Evolutionary conservation across 306 rosid genomes (phyloP).

Genomic region (Ziziphus jujuba): DNA sequence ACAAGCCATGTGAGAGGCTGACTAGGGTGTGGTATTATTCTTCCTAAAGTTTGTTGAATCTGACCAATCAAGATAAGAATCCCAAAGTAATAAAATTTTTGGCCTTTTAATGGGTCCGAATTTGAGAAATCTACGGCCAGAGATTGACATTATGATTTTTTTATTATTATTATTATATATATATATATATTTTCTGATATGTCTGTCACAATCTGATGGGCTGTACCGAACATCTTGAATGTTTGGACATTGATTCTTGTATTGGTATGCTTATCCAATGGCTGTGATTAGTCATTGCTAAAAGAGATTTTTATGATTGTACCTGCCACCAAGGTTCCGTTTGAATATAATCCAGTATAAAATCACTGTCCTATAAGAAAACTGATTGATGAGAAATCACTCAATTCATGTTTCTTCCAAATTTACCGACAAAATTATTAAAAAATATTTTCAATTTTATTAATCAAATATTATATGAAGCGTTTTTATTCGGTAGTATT

Average conservation of each 20-base stretch:
- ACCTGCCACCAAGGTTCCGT: too few species aligned
- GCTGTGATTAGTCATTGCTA: background rate
- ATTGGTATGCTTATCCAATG: background rate
- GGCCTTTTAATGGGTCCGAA: background rate
- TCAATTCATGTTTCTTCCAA: too few species aligned
- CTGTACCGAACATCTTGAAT: background rate
- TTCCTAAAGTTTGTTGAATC: conserved; percentile 17
- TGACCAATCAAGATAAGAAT: conserved; percentile 23
- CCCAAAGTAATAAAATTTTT: conserved; percentile 3
- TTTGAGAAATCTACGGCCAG: conserved; percentile 5
- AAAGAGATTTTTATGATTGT: too few species aligned
- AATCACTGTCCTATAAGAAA: too few species aligned
- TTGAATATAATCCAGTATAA: too few species aligned
- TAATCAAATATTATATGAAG: too few species aligned
- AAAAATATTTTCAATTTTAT: too few species aligned
- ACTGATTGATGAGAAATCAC: too few species aligned
- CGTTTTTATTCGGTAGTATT: too few species aligned
- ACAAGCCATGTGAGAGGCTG: conserved; percentile 53
- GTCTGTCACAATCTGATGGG: conserved; percentile 9
- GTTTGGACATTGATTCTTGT: background rate
- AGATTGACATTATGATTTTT: background rate
- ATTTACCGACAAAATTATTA: too few species aligned
- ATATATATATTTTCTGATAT: background rate
- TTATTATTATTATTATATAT: too few species aligned
- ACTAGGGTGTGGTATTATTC: conserved; percentile 26